Percentiles rank a stretch among this genome's conserved stretches.
These are phyloP conservation scores for Penicillium rolfsii DNA, from an alignment of 2,329 filamentous ascomycete species.

Conservation along the genomic window DNA sequence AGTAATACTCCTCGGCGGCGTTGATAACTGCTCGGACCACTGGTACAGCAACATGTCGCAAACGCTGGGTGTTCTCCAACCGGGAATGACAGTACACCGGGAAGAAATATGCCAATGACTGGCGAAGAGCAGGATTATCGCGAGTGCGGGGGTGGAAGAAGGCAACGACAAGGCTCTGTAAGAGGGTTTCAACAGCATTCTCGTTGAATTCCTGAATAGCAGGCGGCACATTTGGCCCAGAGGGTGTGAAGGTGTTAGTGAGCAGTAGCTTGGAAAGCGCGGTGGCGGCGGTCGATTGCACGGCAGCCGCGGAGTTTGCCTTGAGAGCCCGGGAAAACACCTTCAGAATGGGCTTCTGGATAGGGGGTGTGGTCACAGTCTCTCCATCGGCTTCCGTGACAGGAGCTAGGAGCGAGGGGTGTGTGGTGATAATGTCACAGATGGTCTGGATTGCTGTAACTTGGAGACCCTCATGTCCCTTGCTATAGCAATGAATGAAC, in stretches of 20 bases:
- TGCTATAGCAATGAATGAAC: conserved; percentile 94
- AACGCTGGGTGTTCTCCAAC: conserved; percentile 77
- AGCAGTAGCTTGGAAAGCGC: conserved; percentile 86
- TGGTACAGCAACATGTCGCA: conserved; percentile 73
- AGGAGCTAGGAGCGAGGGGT: conserved; percentile 74
- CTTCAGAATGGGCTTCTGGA: conserved; percentile 71
- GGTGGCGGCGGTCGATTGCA: conserved; percentile 79
- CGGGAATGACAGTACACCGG: conserved; percentile 92
- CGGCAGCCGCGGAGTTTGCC: conserved; percentile 68
- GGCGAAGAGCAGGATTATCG: conserved; percentile 78
- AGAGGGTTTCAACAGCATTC: conserved; percentile 68
- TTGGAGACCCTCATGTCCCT: conserved; percentile 87
- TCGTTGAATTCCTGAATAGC: conserved; percentile 53
- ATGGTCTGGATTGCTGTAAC: conserved; percentile 89
- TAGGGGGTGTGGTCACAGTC: conserved; percentile 54
- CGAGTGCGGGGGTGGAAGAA: conserved; percentile 88
- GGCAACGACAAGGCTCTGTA: conserved; percentile 79
- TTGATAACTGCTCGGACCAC: conserved; percentile 71
- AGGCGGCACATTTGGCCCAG: conserved; percentile 57
- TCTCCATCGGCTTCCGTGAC: conserved; percentile 49
- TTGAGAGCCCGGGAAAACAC: conserved; percentile 83
- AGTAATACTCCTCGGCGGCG: conserved; percentile 64
- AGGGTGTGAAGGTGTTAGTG: conserved; percentile 66
- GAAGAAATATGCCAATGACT: conserved; percentile 89
- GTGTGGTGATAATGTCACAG: conserved; percentile 87